Conservation (phyloP, 129 eudicot genomes). For the Daucus carota region DH1_v3.0 NC_030387.2:24088501-24089000, state of each 20-base stretch:
- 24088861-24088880: background rate
- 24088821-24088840: background rate
- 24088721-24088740: no score
- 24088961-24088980: conserved; percentile 41
- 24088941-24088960: conserved; percentile 41
- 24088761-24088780: no score
- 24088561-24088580: background rate
- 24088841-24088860: background rate
- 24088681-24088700: no score
- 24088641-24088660: no score
- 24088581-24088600: background rate
- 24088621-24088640: no score
- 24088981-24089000: conserved; percentile 74
- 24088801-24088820: background rate
- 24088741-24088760: no score
- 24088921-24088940: conserved; percentile 33
- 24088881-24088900: background rate
- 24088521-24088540: background rate
- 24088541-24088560: background rate
- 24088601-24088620: background rate
- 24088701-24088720: no score
- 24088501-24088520: background rate
- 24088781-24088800: no score
- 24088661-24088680: no score
- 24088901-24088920: conserved; percentile 16